A percentile compares a stretch with the other conserved stretches of the same genome.
Evolutionary conservation across 495 filamentous ascomycete genomes (phyloP).

Genomic region (Haplographium delicatum): DNA sequence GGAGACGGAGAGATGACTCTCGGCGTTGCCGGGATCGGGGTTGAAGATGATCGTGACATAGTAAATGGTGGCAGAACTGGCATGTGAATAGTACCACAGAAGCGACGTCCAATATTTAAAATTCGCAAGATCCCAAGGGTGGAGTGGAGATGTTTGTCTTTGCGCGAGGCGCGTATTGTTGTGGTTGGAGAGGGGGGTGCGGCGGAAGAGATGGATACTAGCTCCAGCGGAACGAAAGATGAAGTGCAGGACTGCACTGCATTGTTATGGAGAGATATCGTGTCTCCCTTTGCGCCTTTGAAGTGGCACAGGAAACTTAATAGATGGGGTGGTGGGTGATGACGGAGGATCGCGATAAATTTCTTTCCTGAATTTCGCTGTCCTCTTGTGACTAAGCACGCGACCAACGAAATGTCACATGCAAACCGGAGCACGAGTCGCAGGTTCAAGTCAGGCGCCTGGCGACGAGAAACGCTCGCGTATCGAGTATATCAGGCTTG

Average conservation of each 20-base stretch:
- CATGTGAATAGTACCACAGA: constrained; percentile 45
- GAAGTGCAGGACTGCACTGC: constrained; percentile 26
- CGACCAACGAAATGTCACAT: constrained; percentile 9
- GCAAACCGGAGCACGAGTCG: too few species aligned
- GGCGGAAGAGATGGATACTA: constrained; percentile 12
- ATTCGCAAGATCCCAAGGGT: constrained; percentile 39
- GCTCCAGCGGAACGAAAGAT: constrained; percentile 21
- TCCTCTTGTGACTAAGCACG: constrained; percentile 4
- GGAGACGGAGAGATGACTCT: constrained; percentile 69
- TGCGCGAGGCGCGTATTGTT: constrained; percentile 38
- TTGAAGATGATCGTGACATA: constrained; percentile 41
- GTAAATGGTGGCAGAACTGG: constrained; percentile 43
- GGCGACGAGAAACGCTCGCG: too few species aligned
- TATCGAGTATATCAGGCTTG: too few species aligned
- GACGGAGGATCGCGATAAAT: background rate
- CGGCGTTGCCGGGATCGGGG: constrained; percentile 55
- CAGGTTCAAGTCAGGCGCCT: background rate
- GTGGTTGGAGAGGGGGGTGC: constrained; percentile 11
- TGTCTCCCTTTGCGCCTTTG: constrained; percentile 21
- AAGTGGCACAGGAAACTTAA: constrained; percentile 17
- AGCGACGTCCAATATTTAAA: constrained; percentile 38
- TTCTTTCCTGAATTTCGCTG: background rate
- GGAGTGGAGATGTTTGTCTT: constrained; percentile 42
- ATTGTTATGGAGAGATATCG: constrained; percentile 23
- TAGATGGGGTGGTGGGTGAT: background rate